Evolutionary conservation across 2,329 filamentous ascomycete species (phyloP), one percentile per base, ranked within the genome.

Genomic region (Botryotinia calthae): DNA sequence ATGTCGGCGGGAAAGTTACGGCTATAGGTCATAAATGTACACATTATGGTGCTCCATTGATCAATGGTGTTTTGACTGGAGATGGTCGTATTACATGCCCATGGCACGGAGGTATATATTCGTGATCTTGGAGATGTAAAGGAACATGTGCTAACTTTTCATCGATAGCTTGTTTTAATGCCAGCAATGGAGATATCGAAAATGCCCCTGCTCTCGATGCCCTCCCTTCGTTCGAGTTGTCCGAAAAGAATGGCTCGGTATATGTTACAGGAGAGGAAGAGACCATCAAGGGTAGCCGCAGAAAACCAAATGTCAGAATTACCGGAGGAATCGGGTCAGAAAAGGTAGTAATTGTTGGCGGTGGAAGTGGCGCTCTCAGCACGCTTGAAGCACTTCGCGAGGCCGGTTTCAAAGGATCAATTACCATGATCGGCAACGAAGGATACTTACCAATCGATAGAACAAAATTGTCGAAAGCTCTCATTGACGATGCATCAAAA

Each of bases 401-500:
- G 76, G 89, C 91, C 75, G 94, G 95, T 44, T 98, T 91, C 84
- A 87, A 86, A 8, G 95, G 94, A 22, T 85, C 88, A 72, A 90
- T 99, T 77, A 97, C 94, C 0, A 85, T 97, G 79, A 90, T 99
- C 78, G 91, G 93, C 20, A 90, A 88, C 76, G 96, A 99, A 82
- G 91, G 93, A 34, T 92, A 96, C 81, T 87, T 92, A 48, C 95
- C 95, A 46, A 95, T 98, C 78, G 96, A 99, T 84, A 90, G 96
- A 31, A 94, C 96, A 18, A 98, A 98, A 85, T 87, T 99, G 59
- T 98, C 95, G 80, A 99, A 99, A 83, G 94, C 95, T 0, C 86
- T 99, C 20, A 87, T 98, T 75, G 89, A 93, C 10, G 95, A 99
- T 80, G 82, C 89, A 1, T 86, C 87, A 62, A 97, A 97, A 83